These are phyloP conservation scores for Nelumbo lutea DNA, from an alignment of 164 flowering plant genomes.

Conservation along the genomic window DNA sequence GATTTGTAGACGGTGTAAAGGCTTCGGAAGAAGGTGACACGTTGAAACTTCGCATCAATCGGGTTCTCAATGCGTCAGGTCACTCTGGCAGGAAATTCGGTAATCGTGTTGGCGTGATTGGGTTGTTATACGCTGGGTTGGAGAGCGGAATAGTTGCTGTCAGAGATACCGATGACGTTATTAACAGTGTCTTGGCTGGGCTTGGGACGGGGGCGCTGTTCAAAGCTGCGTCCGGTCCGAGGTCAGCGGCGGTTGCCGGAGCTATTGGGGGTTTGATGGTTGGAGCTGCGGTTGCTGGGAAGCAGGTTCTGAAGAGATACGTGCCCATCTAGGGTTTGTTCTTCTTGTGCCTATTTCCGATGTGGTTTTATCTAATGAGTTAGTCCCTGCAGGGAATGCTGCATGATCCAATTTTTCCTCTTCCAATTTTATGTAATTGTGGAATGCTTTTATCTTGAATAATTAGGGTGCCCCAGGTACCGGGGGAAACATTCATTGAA, in stretches of 20 bases:
- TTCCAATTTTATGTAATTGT: not conserved
- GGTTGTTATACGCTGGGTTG: conserved; percentile 65
- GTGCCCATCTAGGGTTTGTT: conserved; percentile 35
- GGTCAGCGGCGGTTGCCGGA: conserved; percentile 67
- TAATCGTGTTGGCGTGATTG: conserved; percentile 62
- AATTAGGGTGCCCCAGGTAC: not conserved
- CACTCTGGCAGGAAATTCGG: conserved; percentile 62
- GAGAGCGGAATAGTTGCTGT: conserved; percentile 52
- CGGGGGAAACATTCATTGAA: not conserved
- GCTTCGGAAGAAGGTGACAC: conserved; percentile 66
- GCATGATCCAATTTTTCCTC: not conserved
- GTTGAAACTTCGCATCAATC: conserved; percentile 59
- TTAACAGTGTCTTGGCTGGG: conserved; percentile 61
- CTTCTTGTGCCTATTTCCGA: not conserved
- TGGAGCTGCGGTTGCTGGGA: conserved; percentile 45
- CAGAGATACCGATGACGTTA: conserved; percentile 49
- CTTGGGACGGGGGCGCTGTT: conserved; percentile 58
- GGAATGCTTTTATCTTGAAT: not conserved
- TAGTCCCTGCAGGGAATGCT: not conserved
- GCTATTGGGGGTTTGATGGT: conserved; percentile 54
- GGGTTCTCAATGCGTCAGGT: conserved; percentile 70
- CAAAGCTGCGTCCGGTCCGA: conserved; percentile 53
- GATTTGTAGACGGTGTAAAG: conserved; percentile 44
- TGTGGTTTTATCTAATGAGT: not conserved
- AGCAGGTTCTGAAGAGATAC: conserved; percentile 53